Evolutionary conservation across 2,329 filamentous ascomycete species (phyloP), one percentile per base, ranked within the genome.

Genomic region (Hypocreales sp.): DNA sequence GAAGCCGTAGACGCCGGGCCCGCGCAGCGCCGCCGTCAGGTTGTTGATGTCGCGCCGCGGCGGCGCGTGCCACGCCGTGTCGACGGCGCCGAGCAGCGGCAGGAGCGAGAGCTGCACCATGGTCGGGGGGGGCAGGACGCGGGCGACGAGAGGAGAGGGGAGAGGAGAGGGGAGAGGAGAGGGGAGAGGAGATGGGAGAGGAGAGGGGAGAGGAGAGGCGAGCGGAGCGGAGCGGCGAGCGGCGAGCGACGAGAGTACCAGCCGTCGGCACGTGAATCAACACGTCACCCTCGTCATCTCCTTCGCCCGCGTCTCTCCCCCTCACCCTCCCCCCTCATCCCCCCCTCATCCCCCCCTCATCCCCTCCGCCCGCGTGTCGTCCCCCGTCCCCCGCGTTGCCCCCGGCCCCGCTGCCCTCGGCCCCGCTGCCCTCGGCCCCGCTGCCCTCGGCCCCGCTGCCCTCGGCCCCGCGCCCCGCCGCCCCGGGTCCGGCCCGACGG

Each of bases 1-100:
- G 45, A 83, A 86, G 2, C 77, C 79, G 46, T 82, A 75, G 0
- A 73, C 64, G 1, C 77, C 80, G 2, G 60, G 55, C 7, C 63
- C 60, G 31, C 63, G 58, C 26, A 83, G 45, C 0, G 67, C 72
- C 5, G 54, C 47, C 1, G 55, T 53, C 4, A 84, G 53, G 40
- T 75, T 60, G 42, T 81, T 82, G 38, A 81, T 59, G 24, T 53
- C 45, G 5, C 60, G 64, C 13, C 57, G 42, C 11, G 57, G 52
- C 0, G 75, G 74, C 9, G 71, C 45, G 46, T 75, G 52, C 75
- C 75, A 80, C 25, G 44, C 42, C 9, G 64, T 40, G 35, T 67
- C 60, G 5, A 27, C 11, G 7, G 13, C 14, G 22, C 28, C 4
- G 8, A 15, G 18, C 18, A 20, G 18, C 18, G 10, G 10, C 7